Evolutionary conservation across 495 filamentous ascomycete genomes (phyloP).

Genomic region (Neurospora sp.): DNA sequence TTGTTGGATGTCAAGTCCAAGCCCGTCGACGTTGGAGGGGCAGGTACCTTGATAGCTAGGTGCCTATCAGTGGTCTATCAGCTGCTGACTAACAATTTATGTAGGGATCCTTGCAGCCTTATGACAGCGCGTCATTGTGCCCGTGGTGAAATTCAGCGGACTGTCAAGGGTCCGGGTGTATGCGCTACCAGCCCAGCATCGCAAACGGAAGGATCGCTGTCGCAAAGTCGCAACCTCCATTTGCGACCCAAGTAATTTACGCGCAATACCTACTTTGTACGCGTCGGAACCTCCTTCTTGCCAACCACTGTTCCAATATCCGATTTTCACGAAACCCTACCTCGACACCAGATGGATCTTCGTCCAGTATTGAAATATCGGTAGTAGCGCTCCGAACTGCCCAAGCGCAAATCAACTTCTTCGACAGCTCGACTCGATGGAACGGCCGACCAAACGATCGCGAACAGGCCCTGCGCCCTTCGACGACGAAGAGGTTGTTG

Average conservation of each 20-base stretch:
- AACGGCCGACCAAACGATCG: conserved; percentile 47
- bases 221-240: background rate
- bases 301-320: background rate
- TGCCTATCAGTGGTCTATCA: background rate
- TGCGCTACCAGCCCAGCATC: background rate
- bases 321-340: background rate
- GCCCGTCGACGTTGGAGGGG: background rate
- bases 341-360: background rate
- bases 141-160: background rate
- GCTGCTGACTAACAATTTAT: background rate
- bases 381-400: background rate
- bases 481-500: conserved; percentile 29
- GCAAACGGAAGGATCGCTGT: background rate
- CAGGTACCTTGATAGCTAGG: background rate
- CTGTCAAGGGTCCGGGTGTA: background rate
- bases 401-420: background rate
- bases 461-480: conserved; percentile 33
- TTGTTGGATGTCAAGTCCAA: background rate
- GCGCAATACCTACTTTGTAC: background rate
- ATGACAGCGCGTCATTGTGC: background rate
- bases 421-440: conserved; percentile 31
- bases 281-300: background rate
- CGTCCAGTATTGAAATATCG: background rate
- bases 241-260: background rate
- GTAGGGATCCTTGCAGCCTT: background rate